phyloP scores from a whole-genome alignment of 208 protist genomes.

The Wallacemonas sp. region DNA sequence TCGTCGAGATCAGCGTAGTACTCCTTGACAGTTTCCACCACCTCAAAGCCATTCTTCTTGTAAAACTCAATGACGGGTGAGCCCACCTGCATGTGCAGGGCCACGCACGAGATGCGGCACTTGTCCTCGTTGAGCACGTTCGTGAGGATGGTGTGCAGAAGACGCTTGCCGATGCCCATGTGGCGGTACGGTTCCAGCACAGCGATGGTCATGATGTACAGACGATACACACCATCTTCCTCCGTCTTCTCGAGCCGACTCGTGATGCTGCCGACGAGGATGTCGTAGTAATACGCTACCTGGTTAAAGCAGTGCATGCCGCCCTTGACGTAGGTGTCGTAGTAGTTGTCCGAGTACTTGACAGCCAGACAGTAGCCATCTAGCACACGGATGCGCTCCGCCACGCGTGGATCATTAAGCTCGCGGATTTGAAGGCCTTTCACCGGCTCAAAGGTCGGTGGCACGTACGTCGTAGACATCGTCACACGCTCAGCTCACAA shows the following conservation, averaged over 20 bases:
- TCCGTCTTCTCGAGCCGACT: constrained; percentile 78
- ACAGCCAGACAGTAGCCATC: constrained; percentile 79
- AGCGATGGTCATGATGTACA: constrained; percentile 95
- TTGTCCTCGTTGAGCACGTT: constrained; percentile 55
- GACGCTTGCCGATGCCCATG: constrained; percentile 74
- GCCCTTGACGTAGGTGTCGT: constrained; percentile 62
- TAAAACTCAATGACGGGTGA: constrained; percentile 86
- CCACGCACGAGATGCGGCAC: constrained; percentile 46
- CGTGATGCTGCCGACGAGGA: constrained; percentile 90
- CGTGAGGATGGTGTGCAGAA: constrained; percentile 60
- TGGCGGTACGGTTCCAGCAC: constrained; percentile 91
- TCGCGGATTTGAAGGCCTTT: constrained; percentile 66
- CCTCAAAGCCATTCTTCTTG: constrained; percentile 70
- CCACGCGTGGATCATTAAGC: constrained; percentile 60
- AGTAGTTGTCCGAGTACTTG: constrained; percentile 84
- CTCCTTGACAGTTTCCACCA: constrained; percentile 45
- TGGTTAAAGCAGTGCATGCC: constrained; percentile 70
- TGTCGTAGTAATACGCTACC: constrained; percentile 87
- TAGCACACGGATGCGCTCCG: constrained; percentile 77
- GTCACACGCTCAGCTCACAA: neutral
- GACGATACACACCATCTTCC: constrained; percentile 35
- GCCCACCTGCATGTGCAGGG: constrained; percentile 86
- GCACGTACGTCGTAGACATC: constrained; percentile 21
- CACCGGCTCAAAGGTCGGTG: constrained; percentile 24
- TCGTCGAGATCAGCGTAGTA: constrained; percentile 84